These are phyloP conservation scores for Puccinia hordei DNA, from an alignment of 1,284 basidiomycete genomes.

Conservation along the genomic window DNA sequence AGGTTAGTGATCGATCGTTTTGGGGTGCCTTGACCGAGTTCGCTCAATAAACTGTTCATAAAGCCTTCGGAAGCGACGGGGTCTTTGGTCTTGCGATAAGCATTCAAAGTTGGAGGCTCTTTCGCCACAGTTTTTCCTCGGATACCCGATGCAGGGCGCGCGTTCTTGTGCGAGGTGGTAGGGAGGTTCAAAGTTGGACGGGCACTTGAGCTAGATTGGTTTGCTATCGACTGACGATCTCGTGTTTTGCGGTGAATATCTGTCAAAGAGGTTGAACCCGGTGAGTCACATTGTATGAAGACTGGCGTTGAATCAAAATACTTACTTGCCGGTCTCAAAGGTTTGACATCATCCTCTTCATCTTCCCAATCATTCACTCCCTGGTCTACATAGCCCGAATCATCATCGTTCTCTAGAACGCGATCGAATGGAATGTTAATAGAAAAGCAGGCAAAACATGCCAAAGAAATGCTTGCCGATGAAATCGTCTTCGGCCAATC, in stretches of 20 bases:
- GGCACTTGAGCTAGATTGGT: conserved; percentile 5
- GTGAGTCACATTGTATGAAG: neutral
- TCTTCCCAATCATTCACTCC: conserved; percentile 86
- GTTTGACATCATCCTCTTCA: conserved; percentile 21
- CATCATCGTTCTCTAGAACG: conserved; percentile 75
- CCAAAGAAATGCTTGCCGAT: conserved; percentile 62
- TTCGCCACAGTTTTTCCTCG: conserved; percentile 10
- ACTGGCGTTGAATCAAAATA: neutral
- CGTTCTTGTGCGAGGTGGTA: neutral
- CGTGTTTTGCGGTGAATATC: conserved; percentile 12
- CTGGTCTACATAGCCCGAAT: conserved; percentile 89
- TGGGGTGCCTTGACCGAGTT: conserved; percentile 29
- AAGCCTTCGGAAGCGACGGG: conserved; percentile 39
- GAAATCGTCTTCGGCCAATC: conserved; percentile 90
- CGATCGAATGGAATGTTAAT: conserved; percentile 10
- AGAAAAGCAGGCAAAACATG: neutral
- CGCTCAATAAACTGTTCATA: conserved; percentile 34
- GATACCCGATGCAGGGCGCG: conserved; percentile 1
- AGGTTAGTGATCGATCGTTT: neutral
- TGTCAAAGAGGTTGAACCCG: neutral
- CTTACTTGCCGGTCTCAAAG: conserved; percentile 4
- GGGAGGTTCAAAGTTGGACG: neutral
- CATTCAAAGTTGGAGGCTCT: conserved; percentile 12
- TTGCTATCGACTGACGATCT: conserved; percentile 16
- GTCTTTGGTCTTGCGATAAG: conserved; percentile 41